These are phyloP conservation scores for Naegleria fowleri DNA, from an alignment of 208 protist genomes.

Conservation along the genomic window DNA sequence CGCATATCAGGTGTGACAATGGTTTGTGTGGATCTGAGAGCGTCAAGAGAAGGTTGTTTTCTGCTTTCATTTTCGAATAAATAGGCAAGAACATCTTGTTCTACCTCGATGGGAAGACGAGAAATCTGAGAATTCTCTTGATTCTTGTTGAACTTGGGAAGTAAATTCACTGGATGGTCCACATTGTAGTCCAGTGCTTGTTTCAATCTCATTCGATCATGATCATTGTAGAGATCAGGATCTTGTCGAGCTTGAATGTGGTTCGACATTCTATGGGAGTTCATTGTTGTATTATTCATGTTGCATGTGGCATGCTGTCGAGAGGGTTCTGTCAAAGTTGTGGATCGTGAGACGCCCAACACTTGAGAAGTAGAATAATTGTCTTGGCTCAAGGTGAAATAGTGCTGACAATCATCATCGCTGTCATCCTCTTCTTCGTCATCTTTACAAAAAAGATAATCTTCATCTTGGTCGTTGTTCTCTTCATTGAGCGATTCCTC, in stretches of 20 bases:
- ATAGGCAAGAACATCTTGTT: background rate
- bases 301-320: too few relatives aligned
- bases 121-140: too few relatives aligned
- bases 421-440: too few relatives aligned
- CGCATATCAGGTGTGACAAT: constrained; percentile 68
- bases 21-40: background rate
- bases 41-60: background rate
- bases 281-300: too few relatives aligned
- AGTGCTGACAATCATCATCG: too few relatives aligned
- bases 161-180: background rate
- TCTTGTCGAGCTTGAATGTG: background rate
- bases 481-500: background rate
- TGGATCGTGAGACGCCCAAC: too few relatives aligned
- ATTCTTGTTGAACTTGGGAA: background rate
- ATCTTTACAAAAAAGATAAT: too few relatives aligned
- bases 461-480: background rate
- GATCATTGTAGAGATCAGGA: background rate
- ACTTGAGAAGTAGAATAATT: too few relatives aligned
- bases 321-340: too few relatives aligned
- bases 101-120: background rate
- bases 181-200: background rate
- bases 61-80: background rate
- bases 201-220: background rate
- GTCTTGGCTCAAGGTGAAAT: too few relatives aligned
- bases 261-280: background rate